phyloP scores from a whole-genome alignment of 2,329 filamentous ascomycete genomes.

The Passalora sequoiae region DNA sequence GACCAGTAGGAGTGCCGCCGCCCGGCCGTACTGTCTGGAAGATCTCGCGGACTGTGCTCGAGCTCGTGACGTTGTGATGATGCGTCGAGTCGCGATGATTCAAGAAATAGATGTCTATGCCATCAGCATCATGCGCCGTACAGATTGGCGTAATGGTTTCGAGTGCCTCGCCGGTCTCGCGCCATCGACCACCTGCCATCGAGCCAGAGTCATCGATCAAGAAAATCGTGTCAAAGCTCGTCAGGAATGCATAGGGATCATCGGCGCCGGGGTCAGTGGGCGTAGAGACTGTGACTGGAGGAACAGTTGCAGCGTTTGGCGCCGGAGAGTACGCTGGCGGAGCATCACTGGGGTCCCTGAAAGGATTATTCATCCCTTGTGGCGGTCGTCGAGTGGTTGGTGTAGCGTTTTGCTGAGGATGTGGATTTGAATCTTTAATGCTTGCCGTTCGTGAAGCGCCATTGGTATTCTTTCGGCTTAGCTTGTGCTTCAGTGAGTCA shows the following conservation, averaged over 20 bases:
- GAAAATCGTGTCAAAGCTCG: conserved; percentile 78
- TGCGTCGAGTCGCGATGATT: conserved; percentile 60
- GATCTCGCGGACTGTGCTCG: conserved; percentile 58
- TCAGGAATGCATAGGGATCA: conserved; percentile 70
- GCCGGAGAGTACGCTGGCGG: conserved; percentile 40
- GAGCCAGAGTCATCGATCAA: conserved; percentile 88
- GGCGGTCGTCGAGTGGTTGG: conserved; percentile 21
- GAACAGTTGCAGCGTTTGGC: conserved; percentile 35
- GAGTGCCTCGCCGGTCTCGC: conserved; percentile 66
- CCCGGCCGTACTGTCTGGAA: conserved; percentile 63
- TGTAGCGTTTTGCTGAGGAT: conserved; percentile 20
- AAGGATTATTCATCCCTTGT: conserved; percentile 14
- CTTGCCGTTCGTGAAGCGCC: conserved; percentile 5
- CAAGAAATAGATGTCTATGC: conserved; percentile 87
- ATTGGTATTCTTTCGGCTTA: conserved; percentile 16
- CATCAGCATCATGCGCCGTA: conserved; percentile 71
- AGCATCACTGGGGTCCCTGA: conserved; percentile 20
- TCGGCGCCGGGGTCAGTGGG: conserved; percentile 41
- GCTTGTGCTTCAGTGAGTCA: conserved; percentile 21
- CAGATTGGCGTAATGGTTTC: conserved; percentile 74
- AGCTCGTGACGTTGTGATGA: conserved; percentile 60
- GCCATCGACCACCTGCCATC: conserved; percentile 75
- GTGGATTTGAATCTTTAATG: conserved; percentile 13
- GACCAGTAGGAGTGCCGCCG: conserved; percentile 69
- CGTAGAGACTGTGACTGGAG: conserved; percentile 20